Percentiles rank a stretch among this genome's conserved stretches.
Conservation (phyloP, 805 yeast species). For the Wickerhamiella kurtzmanii region DNA sequence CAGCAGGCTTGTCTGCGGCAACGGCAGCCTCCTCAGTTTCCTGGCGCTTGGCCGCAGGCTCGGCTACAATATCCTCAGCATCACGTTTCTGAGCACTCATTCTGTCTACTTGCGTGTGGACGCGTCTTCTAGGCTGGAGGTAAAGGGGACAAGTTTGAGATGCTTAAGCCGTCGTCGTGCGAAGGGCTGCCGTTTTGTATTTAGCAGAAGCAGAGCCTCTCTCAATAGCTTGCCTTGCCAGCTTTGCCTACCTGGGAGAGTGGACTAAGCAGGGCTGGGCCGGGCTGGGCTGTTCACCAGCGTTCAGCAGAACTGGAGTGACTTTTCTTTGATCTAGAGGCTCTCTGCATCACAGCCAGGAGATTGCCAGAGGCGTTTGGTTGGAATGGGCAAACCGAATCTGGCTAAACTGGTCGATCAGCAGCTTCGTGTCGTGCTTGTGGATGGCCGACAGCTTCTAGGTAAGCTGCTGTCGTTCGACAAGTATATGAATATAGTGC, state of each 20-base stretch:
- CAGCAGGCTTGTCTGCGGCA: constrained; percentile 7
- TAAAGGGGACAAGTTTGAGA: not conserved
- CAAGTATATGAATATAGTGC: constrained; percentile 69
- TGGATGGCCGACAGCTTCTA: constrained; percentile 63
- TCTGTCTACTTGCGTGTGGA: not conserved
- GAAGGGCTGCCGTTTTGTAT: no score
- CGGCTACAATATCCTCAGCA: not conserved
- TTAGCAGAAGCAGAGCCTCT: no score
- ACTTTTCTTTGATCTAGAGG: no score
- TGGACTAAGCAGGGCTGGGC: no score
- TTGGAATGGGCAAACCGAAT: constrained; percentile 13
- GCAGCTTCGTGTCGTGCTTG: constrained; percentile 56
- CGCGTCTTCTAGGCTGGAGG: not conserved
- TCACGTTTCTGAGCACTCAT: not conserved
- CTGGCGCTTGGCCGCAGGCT: constrained; percentile 4
- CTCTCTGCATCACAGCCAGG: no score
- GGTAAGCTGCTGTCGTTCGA: constrained; percentile 85
- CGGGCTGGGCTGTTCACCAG: no score
- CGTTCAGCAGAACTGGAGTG: no score
- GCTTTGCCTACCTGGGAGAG: no score
- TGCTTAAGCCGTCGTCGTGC: no score
- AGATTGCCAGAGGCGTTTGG: no score
- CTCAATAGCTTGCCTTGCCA: no score
- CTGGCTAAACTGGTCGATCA: constrained; percentile 59
- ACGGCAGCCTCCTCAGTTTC: constrained; percentile 8